Conservation (phyloP, 257 asterid species). For the Gardenia jasminoides region DNA sequence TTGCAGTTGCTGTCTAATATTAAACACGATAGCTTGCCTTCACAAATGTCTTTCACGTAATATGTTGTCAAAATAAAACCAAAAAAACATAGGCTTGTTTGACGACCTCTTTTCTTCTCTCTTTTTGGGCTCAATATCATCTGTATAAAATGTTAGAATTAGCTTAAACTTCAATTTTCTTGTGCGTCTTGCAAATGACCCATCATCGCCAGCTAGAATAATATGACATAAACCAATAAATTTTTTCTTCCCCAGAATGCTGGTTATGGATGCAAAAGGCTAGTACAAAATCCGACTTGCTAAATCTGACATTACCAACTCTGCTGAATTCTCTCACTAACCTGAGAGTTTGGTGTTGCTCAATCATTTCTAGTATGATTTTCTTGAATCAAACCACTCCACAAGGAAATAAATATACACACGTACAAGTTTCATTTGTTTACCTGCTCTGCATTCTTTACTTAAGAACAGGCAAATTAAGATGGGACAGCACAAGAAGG, state of each 20-base stretch:
- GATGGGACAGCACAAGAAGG: slow-evolving; percentile 1
- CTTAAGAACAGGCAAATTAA: not conserved
- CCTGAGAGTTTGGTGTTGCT: slow-evolving; percentile 2
- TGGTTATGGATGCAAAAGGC: not conserved
- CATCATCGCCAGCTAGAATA: too few relatives aligned
- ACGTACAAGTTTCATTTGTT: not conserved
- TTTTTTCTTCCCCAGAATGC: not conserved
- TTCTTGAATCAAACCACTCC: slow-evolving; percentile 13
- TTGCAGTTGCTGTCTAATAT: too few relatives aligned
- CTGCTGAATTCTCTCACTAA: not conserved
- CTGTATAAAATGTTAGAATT: too few relatives aligned
- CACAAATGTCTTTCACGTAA: too few relatives aligned
- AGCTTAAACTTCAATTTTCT: not conserved
- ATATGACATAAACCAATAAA: too few relatives aligned
- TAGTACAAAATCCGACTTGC: not conserved
- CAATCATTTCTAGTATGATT: slow-evolving; percentile 3
- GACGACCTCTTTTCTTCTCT: too few relatives aligned
- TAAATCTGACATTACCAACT: slow-evolving; percentile 3
- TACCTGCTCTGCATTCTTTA: slow-evolving; percentile 11
- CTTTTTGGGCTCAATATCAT: too few relatives aligned
- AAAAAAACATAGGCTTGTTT: too few relatives aligned
- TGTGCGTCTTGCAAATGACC: too few relatives aligned
- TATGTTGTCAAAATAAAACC: too few relatives aligned
- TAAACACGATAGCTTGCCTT: too few relatives aligned
- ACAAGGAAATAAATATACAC: not conserved